Conservation (phyloP, 441 rosid genomes). For the Gossypium aridum region DNA sequence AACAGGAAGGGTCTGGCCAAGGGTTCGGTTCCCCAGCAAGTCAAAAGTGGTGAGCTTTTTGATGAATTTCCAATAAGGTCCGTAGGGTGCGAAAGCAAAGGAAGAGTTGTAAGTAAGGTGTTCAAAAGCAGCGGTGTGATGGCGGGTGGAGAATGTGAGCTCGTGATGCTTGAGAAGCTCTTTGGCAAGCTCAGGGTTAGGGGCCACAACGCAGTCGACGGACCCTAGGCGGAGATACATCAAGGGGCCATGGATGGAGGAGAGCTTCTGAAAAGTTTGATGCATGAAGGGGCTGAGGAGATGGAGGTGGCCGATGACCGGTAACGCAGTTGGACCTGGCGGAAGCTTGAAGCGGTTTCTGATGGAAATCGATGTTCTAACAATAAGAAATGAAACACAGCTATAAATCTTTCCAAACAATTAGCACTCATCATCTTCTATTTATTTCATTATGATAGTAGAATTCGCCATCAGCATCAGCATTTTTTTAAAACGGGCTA, state of each 20-base stretch:
- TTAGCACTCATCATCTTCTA: neutral
- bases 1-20: neutral
- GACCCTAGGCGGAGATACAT: neutral
- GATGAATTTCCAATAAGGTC: neutral
- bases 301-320: neutral
- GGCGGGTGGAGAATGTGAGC: neutral
- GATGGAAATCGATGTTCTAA: neutral
- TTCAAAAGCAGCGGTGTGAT: neutral
- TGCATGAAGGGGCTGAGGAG: neutral
- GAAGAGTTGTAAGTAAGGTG: neutral
- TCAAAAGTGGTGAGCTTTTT: neutral
- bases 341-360: neutral
- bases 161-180: neutral
- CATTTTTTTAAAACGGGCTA: no score
- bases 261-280: neutral
- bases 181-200: neutral
- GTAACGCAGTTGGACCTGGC: neutral
- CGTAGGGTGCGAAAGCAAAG: neutral
- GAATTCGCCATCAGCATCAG: neutral
- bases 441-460: neutral
- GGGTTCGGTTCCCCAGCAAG: neutral
- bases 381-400: neutral
- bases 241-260: neutral
- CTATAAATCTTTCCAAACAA: neutral
- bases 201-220: neutral